phyloP scores from a whole-genome alignment of 2,329 filamentous ascomycete genomes.

The Paecilomyces niveus region DNA sequence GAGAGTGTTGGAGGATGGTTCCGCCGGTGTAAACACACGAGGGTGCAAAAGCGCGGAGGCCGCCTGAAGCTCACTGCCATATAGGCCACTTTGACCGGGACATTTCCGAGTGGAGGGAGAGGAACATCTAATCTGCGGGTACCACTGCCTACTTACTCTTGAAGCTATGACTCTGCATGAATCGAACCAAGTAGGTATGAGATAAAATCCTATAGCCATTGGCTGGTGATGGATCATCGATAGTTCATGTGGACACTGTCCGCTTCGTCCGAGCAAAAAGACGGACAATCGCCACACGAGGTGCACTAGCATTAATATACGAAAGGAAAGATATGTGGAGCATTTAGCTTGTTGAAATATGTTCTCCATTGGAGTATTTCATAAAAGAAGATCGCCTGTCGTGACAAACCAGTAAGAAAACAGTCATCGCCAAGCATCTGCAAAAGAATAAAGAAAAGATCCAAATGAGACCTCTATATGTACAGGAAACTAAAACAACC shows the following conservation, averaged over 20 bases:
- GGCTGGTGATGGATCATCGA: too few species aligned
- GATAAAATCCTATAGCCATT: too few species aligned
- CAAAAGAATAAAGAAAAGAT: not conserved
- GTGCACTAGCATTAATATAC: not conserved
- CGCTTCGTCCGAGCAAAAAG: not conserved
- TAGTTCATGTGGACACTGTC: too few species aligned
- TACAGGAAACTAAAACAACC: constrained; percentile 33
- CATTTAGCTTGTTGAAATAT: not conserved
- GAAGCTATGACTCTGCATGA: not conserved
- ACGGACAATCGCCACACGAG: not conserved
- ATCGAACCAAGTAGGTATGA: not conserved
- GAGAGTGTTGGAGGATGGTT: not conserved
- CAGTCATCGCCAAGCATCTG: not conserved
- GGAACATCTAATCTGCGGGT: not conserved
- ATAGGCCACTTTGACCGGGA: not conserved
- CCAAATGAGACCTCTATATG: constrained; percentile 29
- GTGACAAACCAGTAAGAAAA: not conserved
- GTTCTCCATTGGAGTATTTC: not conserved
- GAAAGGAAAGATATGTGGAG: not conserved
- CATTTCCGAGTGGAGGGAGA: not conserved
- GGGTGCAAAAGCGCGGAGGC: not conserved
- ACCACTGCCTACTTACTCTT: not conserved
- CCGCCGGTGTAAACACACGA: not conserved
- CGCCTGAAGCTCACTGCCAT: not conserved
- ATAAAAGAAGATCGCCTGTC: not conserved